Evolutionary conservation across 108 stramenopile species (phyloP), one percentile per base, ranked within the genome.

Genomic region (Discostella stelligeroides): DNA sequence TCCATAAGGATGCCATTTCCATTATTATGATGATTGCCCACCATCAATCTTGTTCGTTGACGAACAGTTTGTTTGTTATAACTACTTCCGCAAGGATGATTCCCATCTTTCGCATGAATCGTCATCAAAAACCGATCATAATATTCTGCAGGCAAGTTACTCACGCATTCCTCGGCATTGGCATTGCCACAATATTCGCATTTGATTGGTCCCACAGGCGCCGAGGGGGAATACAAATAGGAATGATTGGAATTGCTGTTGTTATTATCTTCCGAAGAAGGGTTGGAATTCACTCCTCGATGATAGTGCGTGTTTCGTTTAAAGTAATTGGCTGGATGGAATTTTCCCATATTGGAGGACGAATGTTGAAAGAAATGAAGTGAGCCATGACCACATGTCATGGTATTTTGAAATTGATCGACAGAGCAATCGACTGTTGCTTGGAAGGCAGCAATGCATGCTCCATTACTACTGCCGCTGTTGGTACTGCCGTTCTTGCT

Each of bases 111-210:
- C n/a, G n/a, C n/a, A n/a, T n/a, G n/a, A n/a, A n/a, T n/a, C n/a
- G 1, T 8, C 38, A 38, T 51, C 48, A 25, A 24, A 29, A n/a
- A 9, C 23, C 21, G 21, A 28, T 21, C 49, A 29, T 38, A 2
- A 25, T 8, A 53, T 51, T 17, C 27, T 57, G 30, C 45, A 27
- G 71, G 62, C 45, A 65, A 50, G 46, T 65, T 60, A 43, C 63
- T 46, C 0, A 7, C 39, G 18, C 76, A 77, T 0, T 60, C 37
- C n/a, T 65, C 40, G n/a, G 64, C 59, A 58, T 66, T 57, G 2
- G 38, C 18, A 42, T 57, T 58, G 1, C 76, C 76, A 57, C 76
- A 77, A 59, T 77, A 77, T 60, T 77, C 76, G 51, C 76, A 77
- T 14, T 55, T 45, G 15, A 58, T 15, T 11, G 69, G 59, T 5